Evolutionary conservation across 345 rosid genomes (phyloP).

Genomic region (Eucalyptus globulus): DNA sequence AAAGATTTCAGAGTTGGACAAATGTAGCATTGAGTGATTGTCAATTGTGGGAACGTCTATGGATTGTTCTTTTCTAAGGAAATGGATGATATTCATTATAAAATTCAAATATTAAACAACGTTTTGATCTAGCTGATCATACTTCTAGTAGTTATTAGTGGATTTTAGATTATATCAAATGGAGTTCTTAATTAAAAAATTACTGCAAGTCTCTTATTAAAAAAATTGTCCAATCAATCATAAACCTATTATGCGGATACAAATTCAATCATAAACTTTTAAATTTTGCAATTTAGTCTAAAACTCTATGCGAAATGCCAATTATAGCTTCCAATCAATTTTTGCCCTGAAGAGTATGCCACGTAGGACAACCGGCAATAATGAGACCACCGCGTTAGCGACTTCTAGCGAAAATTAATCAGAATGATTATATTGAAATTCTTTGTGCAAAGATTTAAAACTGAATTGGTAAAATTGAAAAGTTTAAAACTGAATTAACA

Average conservation of each 20-base stretch:
- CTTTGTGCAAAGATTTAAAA: accelerated
- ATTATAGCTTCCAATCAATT: accelerated
- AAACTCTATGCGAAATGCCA: background rate
- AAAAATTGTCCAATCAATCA: background rate
- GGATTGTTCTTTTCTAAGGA: background rate
- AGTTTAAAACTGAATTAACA: too few relatives aligned
- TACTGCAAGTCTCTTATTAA: too few relatives aligned
- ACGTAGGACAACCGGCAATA: accelerated
- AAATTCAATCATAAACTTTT: too few relatives aligned
- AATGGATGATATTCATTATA: background rate
- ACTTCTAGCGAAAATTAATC: accelerated
- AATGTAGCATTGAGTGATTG: too few relatives aligned
- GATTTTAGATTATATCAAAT: background rate
- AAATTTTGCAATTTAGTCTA: background rate
- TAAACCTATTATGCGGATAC: accelerated
- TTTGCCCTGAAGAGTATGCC: background rate
- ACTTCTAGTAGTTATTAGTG: background rate
- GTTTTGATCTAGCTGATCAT: background rate
- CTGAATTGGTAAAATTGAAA: accelerated
- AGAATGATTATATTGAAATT: background rate
- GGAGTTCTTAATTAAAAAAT: background rate
- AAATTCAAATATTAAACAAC: background rate
- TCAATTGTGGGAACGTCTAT: too few relatives aligned
- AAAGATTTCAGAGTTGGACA: accelerated
- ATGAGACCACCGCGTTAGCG: accelerated